Percentiles rank a stretch among this genome's conserved stretches.
These are phyloP conservation scores for Esteya vermicola DNA, from an alignment of 2,329 filamentous ascomycete species.

Conservation along the genomic window DNA sequence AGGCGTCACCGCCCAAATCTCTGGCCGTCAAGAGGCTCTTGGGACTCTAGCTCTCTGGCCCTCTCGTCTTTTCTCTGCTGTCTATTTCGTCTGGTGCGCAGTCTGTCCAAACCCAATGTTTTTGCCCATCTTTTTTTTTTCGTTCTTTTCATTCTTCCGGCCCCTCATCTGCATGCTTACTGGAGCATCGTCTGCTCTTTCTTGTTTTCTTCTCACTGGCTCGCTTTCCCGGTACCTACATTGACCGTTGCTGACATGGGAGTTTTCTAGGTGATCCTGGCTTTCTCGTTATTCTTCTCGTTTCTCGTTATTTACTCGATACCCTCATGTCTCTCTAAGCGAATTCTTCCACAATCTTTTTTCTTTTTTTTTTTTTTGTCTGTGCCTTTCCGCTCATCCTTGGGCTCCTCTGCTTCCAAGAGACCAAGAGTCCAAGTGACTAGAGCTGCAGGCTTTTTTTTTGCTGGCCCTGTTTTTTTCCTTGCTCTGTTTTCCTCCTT, in stretches of 20 bases:
- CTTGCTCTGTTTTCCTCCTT: not conserved
- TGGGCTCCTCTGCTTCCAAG: too few relatives aligned
- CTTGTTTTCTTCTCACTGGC: not conserved
- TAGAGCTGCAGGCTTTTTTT: too few relatives aligned
- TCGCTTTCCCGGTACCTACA: not conserved
- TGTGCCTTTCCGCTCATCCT: not conserved
- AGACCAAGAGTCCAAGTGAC: too few relatives aligned
- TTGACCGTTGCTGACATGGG: too few relatives aligned
- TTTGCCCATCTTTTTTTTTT: not conserved
- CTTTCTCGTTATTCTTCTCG: not conserved
- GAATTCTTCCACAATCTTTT: not conserved
- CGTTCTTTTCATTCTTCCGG: not conserved
- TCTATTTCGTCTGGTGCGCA: too few relatives aligned
- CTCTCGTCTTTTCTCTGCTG: not conserved
- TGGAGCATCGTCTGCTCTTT: not conserved
- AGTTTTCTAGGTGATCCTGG: not conserved
- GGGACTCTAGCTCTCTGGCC: too few relatives aligned
- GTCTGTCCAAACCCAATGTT: not conserved
- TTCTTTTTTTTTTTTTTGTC: not conserved
- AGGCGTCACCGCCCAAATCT: constrained; percentile 1
- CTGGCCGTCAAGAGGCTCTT: too few relatives aligned
- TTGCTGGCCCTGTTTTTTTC: too few relatives aligned
- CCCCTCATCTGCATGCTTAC: too few relatives aligned
- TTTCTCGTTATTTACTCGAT: not conserved
- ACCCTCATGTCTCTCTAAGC: not conserved